Base-by-base conservation (phyloP, 768 basidiomycete genomes). In the Hygrophorus pudorinus region DNA sequence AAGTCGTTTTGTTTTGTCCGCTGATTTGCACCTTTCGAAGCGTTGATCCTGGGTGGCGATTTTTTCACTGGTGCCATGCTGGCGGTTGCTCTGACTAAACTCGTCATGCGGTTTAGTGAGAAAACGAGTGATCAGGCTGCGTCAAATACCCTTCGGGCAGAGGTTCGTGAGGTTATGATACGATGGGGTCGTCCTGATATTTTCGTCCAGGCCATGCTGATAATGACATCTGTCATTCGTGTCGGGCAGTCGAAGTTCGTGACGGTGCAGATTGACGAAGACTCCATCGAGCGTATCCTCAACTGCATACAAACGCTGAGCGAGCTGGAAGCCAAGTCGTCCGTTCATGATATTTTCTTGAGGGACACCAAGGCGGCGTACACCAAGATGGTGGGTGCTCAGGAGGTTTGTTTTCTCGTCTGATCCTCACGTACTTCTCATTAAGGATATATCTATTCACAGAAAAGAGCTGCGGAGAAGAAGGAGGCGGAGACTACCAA, bases 241-340 rank as follows among this genome's bases (percentile, higher is more conserved):
- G 89, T 97, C 44, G 96, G 96, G 30, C 94, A 98, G 65, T 93
- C 91, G 43, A 94, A 93, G 59, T 93, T 94, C 53, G 86, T 85
- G 35, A 79, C 87, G 0, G 83, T 81, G 1, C 85, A 88, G n/a
- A 99, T 99, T 51, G 96, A 99, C 66, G 96, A 99, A 60, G 96
- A 99, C 61, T 93, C 91, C 4, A 85, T 79, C 52, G 96, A 99
- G 63, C 81, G 96, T 18, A 90, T 99, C 63, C 77, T 96, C 73
- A 88, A 85, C 61, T 99, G 96, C 65, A 85, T 99, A 42, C 85
- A 90, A 58, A 90, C 92, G 1, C 68, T 99, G 55, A 89, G 91
- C 52, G 81, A 91, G 50, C 66, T 94, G 28, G 70, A 79, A 47
- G 66, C 69, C 5, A 66, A 72, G 33, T 62, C 67, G 9, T 68